phyloP scores from a whole-genome alignment of 257 asterid genomes.

The Solanum stenotomum region DNA sequence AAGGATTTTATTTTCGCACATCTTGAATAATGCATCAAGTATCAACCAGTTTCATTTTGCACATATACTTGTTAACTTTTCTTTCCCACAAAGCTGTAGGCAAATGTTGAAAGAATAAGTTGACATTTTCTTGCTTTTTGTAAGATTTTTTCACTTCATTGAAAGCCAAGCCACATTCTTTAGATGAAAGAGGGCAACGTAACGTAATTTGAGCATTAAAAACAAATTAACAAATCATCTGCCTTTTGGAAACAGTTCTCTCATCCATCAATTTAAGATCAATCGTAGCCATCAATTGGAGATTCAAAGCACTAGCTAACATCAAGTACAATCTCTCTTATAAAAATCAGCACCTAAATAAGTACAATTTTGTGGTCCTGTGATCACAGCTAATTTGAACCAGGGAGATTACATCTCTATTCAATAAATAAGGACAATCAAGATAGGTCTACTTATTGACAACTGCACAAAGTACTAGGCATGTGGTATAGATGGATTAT shows the following conservation, averaged over 20 bases:
- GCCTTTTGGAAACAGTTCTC: neutral
- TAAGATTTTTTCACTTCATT: neutral
- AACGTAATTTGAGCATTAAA: neutral
- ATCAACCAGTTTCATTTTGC: neutral
- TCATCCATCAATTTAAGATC: neutral
- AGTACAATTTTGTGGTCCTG: neutral
- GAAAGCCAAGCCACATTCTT: neutral
- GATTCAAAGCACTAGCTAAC: neutral
- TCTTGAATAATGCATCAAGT: neutral
- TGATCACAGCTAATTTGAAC: neutral
- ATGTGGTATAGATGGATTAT: neutral
- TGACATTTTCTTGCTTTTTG: neutral
- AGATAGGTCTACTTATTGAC: neutral
- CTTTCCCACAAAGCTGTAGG: neutral
- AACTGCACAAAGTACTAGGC: neutral
- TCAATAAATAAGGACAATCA: neutral
- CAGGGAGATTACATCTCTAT: neutral
- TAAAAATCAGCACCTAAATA: neutral
- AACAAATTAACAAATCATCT: neutral
- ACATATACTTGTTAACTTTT: neutral
- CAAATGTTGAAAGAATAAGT: neutral
- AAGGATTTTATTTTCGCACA: neutral
- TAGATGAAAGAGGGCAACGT: neutral
- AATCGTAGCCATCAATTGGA: neutral
- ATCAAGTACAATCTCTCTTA: neutral